Evolutionary conservation across 192 early-diverging fungal species (phyloP), one percentile per base, ranked within the genome.

Genomic region (Podila clonocystis): DNA sequence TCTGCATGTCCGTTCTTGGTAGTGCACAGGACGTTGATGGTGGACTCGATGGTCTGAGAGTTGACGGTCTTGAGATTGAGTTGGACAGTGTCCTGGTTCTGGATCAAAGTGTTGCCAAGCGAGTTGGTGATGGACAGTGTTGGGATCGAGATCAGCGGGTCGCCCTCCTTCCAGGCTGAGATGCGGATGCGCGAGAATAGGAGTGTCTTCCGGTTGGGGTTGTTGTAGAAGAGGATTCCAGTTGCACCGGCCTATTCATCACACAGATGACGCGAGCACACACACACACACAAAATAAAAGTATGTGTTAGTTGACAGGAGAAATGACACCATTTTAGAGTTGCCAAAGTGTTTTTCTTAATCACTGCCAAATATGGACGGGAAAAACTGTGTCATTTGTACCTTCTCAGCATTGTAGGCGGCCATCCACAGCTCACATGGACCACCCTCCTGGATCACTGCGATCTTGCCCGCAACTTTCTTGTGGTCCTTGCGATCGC

Each of bases 1-100:
- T 71, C 41, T 3, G 82, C 67, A 29, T 87, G 62, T 41, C 86
- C 87, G 13, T 55, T 70, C 38, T 87, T 83, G 38, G 85, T 74
- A 5, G 77, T 87, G n/a, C 90, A 91, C 26, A 92, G 63, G 13
- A 91, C 83, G 57, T 93, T 93, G 82, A 86, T 89, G 17, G 91
- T 93, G n/a, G 84, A 70, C 61, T 83, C 87, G n/a, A 89, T 49
- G 4, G 86, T 84, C 61, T 86, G 82, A 19, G 72, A 77, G 41
- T 87, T 86, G 62, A 85, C 70, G 12, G 88, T 89, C 48, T 83
- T 85, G 19, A 93, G 65, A 52, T 69, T 76, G 2, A 90, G 31
- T 0, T 59, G 79, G 22, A 76, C 82, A 19, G 36, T 72, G 1
- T 73, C 50, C 20, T 75, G 33, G 26, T 72, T 68, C 49, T 76